Percentiles rank a stretch among this genome's conserved stretches.
Evolutionary conservation across 805 yeast genomes (phyloP).

Genomic region (Blastobotrys terrestris): DNA sequence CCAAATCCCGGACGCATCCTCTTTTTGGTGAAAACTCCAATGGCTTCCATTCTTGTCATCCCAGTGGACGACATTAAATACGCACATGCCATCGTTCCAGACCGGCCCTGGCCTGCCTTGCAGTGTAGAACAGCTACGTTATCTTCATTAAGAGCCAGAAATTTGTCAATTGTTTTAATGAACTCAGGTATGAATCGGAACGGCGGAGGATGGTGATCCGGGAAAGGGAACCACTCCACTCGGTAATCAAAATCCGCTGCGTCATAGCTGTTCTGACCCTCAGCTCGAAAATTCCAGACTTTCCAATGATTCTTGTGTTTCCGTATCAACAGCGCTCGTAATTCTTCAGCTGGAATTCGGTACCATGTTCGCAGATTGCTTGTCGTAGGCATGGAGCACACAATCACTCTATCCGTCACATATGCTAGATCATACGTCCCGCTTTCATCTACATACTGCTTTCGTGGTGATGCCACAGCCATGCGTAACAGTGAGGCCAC

Average conservation of each 20-base stretch:
- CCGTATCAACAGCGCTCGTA: slow-evolving; percentile 42
- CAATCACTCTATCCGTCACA: slow-evolving; percentile 58
- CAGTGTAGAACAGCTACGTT: slow-evolving; percentile 75
- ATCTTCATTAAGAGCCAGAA: slow-evolving; percentile 26
- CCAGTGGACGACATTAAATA: slow-evolving; percentile 51
- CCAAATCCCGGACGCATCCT: slow-evolving; percentile 55
- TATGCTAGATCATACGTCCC: slow-evolving; percentile 55
- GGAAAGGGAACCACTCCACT: slow-evolving; percentile 49
- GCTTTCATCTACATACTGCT: slow-evolving; percentile 28
- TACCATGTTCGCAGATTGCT: slow-evolving; percentile 38
- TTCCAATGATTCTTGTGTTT: slow-evolving; percentile 58
- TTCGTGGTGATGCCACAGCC: slow-evolving; percentile 28
- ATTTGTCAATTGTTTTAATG: slow-evolving; percentile 42
- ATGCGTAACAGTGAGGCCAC: slow-evolving; percentile 20
- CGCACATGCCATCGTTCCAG: slow-evolving; percentile 71
- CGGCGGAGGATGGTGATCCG: slow-evolving; percentile 76
- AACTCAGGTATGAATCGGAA: slow-evolving; percentile 43
- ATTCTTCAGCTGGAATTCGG: slow-evolving; percentile 46
- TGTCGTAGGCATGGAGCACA: slow-evolving; percentile 68
- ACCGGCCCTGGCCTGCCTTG: slow-evolving; percentile 86
- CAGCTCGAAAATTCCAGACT: slow-evolving; percentile 66
- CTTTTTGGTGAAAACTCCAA: slow-evolving; percentile 44
- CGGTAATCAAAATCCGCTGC: slow-evolving; percentile 30
- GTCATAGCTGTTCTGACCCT: slow-evolving; percentile 38
- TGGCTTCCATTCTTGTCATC: slow-evolving; percentile 41